A percentile compares a stretch with the other conserved stretches of the same genome.
Evolutionary conservation across 257 asterid species (phyloP).

Genomic region (Avicennia marina): DNA sequence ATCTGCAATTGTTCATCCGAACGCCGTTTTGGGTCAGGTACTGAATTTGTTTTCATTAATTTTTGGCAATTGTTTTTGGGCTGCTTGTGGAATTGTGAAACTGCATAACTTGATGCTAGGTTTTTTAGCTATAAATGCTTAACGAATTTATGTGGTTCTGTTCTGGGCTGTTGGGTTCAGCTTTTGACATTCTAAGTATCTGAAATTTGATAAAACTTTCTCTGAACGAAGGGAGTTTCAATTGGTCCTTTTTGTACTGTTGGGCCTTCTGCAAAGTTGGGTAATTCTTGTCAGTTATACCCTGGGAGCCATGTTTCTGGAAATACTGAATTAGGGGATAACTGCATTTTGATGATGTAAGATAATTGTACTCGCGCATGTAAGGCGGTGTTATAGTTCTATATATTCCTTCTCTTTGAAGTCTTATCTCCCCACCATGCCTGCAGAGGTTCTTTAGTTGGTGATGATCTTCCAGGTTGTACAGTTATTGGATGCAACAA

Average conservation of each 20-base stretch:
- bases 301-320: conserved; percentile 89
- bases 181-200: conserved; percentile 10
- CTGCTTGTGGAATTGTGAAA: too few species aligned
- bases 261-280: conserved; percentile 77
- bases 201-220: conserved; percentile 21
- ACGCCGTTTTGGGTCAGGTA: conserved; percentile 74
- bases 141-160: neutral
- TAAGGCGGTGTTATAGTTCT: neutral
- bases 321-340: conserved; percentile 70
- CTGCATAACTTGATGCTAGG: too few species aligned
- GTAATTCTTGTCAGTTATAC: conserved; percentile 57
- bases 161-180: conserved; percentile 1
- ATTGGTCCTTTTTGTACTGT: conserved; percentile 85
- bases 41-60: neutral
- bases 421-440: conserved; percentile 17
- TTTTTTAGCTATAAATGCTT: too few species aligned
- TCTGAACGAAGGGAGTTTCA: conserved; percentile 63
- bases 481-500: conserved; percentile 77
- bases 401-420: conserved; percentile 4
- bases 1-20: conserved; percentile 62
- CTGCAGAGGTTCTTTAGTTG: conserved; percentile 85
- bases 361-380: neutral
- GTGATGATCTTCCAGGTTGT: conserved; percentile 88
- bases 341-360: conserved; percentile 76
- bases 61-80: neutral